These are phyloP conservation scores for Arthrobotrys iridis DNA, from an alignment of 2,329 filamentous ascomycete species.

Conservation along the genomic window DNA sequence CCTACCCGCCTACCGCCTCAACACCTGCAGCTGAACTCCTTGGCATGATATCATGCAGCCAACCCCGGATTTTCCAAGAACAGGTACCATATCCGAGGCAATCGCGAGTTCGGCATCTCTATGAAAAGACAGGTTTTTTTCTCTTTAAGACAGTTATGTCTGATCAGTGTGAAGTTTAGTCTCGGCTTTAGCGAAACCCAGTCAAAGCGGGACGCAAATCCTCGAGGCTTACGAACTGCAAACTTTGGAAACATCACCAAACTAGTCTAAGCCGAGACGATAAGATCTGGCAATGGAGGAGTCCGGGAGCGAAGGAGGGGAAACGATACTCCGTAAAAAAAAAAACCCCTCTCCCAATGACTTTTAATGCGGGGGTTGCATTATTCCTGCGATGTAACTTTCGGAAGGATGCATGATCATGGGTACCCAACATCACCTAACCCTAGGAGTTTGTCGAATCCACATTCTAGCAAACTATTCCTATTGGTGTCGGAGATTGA, in stretches of 20 bases:
- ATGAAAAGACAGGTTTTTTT: not conserved
- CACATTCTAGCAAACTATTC: not conserved
- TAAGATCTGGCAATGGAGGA: not conserved
- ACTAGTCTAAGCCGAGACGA: conserved; percentile 7
- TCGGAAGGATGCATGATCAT: conserved; percentile 26
- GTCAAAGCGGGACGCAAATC: not conserved
- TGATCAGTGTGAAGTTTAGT: no score
- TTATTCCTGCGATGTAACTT: conserved; percentile 44
- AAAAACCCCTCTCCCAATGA: no score
- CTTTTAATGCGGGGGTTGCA: conserved; percentile 35
- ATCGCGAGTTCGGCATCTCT: conserved; percentile 3
- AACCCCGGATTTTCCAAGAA: conserved; percentile 54
- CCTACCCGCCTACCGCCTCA: conserved; percentile 20
- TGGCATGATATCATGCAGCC: conserved; percentile 54
- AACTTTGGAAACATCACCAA: conserved; percentile 24
- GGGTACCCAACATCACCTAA: not conserved
- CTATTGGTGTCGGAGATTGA: conserved; percentile 8
- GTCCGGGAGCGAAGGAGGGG: conserved; percentile 3
- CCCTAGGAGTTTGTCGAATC: not conserved
- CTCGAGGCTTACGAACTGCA: not conserved
- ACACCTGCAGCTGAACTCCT: conserved; percentile 35
- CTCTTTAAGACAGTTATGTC: no score
- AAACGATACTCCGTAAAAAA: no score
- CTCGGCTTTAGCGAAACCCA: no score
- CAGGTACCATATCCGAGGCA: conserved; percentile 45